Evolutionary conservation across 352 stramenopile genomes (phyloP).

Genomic region (Phytopythium boreale): DNA sequence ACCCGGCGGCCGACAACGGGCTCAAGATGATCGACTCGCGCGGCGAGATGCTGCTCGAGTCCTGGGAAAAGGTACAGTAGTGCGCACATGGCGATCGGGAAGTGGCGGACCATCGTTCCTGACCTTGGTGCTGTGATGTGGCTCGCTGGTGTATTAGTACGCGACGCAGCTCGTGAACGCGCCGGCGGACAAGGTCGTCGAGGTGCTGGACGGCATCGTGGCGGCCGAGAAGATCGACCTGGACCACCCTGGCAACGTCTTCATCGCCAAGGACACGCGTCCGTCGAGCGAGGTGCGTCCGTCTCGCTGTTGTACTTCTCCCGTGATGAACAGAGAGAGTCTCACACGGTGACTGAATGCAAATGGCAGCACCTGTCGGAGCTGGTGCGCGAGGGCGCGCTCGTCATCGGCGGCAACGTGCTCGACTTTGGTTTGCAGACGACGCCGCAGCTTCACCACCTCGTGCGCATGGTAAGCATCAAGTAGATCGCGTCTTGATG

Average conservation of each 20-base stretch:
- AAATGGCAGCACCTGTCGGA: conserved; percentile 60
- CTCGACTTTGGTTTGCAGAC: conserved; percentile 96
- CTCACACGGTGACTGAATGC: not conserved
- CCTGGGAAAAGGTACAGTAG: conserved; percentile 75
- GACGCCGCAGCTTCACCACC: conserved; percentile 97
- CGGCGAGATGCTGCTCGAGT: conserved; percentile 90
- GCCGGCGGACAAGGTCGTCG: conserved; percentile 73
- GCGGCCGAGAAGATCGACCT: conserved; percentile 76
- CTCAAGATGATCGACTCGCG: conserved; percentile 94
- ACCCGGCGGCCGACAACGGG: conserved; percentile 90
- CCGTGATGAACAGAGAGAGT: not conserved
- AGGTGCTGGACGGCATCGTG: conserved; percentile 75
- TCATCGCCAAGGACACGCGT: conserved; percentile 93
- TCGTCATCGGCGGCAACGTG: conserved; percentile 87
- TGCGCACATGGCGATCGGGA: too few species aligned
- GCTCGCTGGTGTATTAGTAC: conserved; percentile 34
- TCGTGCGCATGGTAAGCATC: conserved; percentile 87
- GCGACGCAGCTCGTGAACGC: conserved; percentile 83
- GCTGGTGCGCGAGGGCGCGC: conserved; percentile 86
- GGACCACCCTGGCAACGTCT: conserved; percentile 81
- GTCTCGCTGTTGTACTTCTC: not conserved
- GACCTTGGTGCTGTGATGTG: not conserved
- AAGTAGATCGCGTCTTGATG: not conserved
- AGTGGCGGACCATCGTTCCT: too few species aligned
- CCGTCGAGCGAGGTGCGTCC: conserved; percentile 60